phyloP scores from a whole-genome alignment of 2,329 filamentous ascomycete species.

The Penicillium glabrum region DNA sequence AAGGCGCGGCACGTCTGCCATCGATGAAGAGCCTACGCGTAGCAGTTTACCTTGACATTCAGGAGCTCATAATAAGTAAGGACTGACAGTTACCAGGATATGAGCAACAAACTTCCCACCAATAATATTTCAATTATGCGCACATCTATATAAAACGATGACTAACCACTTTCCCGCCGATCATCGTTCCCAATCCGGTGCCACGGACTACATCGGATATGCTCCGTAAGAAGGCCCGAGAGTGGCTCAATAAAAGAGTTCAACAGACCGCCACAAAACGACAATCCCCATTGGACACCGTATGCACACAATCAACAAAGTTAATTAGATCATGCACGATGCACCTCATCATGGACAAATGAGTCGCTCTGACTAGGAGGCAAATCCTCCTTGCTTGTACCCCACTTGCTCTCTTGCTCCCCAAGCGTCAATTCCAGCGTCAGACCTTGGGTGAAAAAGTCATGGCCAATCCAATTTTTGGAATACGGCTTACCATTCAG shows the following conservation, averaged over 20 bases:
- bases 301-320: not conserved
- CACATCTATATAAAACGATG: not conserved
- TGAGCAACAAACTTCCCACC: not conserved
- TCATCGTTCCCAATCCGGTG: not conserved
- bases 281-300: not conserved
- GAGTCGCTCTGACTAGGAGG: conserved; percentile 49
- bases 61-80: too few species aligned
- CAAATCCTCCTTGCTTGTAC: conserved; percentile 57
- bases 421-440: conserved; percentile 64
- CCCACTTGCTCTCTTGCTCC: conserved; percentile 62
- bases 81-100: not conserved
- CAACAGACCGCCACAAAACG: conserved; percentile 4
- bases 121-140: not conserved
- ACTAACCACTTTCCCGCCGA: not conserved
- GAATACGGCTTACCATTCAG: conserved; percentile 61
- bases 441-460: conserved; percentile 65
- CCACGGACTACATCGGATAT: conserved; percentile 12
- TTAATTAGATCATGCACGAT: conserved; percentile 4
- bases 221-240: conserved; percentile 1
- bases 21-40: too few species aligned
- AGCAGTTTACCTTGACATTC: too few species aligned
- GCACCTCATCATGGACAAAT: conserved; percentile 6
- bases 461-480: conserved; percentile 67
- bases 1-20: too few species aligned
- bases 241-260: not conserved